Conservation (phyloP, 2,329 filamentous ascomycete genomes). For the Sclerotinia sclerotiorum region DNA sequence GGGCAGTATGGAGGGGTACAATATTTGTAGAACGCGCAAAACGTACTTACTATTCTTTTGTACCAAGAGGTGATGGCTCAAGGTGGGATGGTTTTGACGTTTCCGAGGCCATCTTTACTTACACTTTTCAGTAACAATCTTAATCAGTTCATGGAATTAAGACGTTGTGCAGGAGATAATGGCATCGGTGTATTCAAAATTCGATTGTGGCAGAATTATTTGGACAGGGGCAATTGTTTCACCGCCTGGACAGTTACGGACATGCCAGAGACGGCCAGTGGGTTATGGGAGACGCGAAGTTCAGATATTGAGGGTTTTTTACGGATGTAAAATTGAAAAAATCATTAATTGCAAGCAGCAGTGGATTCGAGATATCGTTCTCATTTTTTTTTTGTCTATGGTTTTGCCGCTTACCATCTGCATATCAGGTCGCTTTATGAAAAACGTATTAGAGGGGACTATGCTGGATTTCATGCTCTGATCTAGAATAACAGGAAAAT, state of each 20-base stretch:
- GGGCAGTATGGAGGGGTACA: constrained; percentile 20
- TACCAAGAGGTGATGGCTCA: constrained; percentile 74
- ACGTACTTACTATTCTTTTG: constrained; percentile 75
- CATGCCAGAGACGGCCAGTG: background rate
- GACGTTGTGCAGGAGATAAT: background rate
- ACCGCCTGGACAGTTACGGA: background rate
- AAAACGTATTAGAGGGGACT: constrained; percentile 27
- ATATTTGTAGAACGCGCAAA: constrained; percentile 27
- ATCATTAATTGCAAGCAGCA: background rate
- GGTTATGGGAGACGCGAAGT: background rate
- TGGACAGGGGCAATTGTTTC: background rate
- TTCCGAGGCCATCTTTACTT: constrained; percentile 29
- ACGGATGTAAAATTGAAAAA: background rate
- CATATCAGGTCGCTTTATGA: constrained; percentile 16
- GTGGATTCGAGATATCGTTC: background rate
- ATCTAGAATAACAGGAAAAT: constrained; percentile 38
- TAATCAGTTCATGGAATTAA: background rate
- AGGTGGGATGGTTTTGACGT: constrained; percentile 60
- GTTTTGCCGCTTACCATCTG: constrained; percentile 12
- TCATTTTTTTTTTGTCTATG: constrained; percentile 10
- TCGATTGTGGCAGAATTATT: constrained; percentile 10
- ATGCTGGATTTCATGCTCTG: constrained; percentile 41
- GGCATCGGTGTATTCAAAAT: background rate
- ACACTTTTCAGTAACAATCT: background rate
- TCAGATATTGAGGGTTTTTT: background rate